Evolutionary conservation across 73 alveolate genomes (phyloP).

Genomic region (Durusdinium trenchii): DNA sequence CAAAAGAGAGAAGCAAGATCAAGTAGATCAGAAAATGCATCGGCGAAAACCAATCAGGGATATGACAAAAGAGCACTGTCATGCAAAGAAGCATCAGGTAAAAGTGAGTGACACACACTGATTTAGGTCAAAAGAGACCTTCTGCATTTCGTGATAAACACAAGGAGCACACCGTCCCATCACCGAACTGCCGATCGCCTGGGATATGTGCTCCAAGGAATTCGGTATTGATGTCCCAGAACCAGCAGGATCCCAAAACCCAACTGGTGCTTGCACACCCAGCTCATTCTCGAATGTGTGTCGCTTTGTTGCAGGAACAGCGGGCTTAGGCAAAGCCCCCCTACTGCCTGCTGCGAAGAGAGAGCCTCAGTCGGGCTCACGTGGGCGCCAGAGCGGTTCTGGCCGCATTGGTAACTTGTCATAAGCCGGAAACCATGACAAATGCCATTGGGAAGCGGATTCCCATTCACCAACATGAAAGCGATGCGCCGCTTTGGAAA

Average conservation of each 20-base stretch:
- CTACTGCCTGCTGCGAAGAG: conserved; percentile 12
- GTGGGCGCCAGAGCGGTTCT: not conserved
- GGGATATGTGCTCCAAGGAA: not conserved
- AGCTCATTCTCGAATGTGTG: conserved; percentile 10
- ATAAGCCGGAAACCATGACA: not conserved
- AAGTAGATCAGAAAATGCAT: not conserved
- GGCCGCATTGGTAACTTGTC: not conserved
- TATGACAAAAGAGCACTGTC: not conserved
- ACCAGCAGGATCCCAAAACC: too few relatives aligned
- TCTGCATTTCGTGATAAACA: too few relatives aligned
- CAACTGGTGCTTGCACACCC: not conserved
- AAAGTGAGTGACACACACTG: not conserved
- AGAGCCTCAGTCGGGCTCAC: conserved; percentile 4
- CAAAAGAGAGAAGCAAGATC: not conserved
- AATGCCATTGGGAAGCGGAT: not conserved
- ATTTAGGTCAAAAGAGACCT: too few relatives aligned
- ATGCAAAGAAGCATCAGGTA: not conserved
- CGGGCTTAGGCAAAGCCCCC: conserved; percentile 33
- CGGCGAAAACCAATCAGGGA: not conserved
- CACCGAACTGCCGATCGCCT: not conserved
- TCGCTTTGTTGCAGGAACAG: not conserved
- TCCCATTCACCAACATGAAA: not conserved
- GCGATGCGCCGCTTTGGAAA: not conserved
- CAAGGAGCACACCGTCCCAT: not conserved
- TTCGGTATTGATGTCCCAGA: not conserved